Evolutionary conservation across 1,284 basidiomycete genomes (phyloP).

Genomic region (Trichosporon coremiiforme): DNA sequence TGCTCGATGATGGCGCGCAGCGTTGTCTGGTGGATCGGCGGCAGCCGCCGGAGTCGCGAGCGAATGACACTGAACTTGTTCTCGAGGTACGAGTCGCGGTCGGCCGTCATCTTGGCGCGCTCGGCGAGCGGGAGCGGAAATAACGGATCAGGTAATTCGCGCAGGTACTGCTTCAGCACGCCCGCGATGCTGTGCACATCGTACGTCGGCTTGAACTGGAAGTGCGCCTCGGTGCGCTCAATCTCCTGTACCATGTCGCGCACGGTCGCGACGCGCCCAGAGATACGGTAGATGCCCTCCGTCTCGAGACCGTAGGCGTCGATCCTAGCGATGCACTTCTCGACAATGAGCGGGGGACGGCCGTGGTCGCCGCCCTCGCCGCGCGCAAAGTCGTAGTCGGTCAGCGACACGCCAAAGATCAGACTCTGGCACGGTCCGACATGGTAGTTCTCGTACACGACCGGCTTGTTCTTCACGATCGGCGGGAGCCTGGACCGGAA

Average conservation of each 20-base stretch:
- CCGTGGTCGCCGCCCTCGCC: constrained; percentile 66
- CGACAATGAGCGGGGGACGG: constrained; percentile 75
- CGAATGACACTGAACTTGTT: constrained; percentile 74
- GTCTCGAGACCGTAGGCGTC: constrained; percentile 73
- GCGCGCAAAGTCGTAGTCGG: constrained; percentile 87
- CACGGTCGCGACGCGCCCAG: constrained; percentile 78
- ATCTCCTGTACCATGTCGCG: constrained; percentile 78
- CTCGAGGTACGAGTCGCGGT: constrained; percentile 68
- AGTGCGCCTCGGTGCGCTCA: constrained; percentile 84
- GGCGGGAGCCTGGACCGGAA: constrained; percentile 28
- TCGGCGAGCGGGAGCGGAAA: constrained; percentile 83
- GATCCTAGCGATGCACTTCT: constrained; percentile 80
- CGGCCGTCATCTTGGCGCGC: constrained; percentile 77
- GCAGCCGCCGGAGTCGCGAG: constrained; percentile 78
- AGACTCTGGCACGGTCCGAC: constrained; percentile 77
- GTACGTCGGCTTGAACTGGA: constrained; percentile 74
- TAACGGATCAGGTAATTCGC: constrained; percentile 90
- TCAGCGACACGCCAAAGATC: constrained; percentile 87
- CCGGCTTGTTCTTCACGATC: constrained; percentile 26
- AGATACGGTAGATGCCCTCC: constrained; percentile 69
- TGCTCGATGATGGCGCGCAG: constrained; percentile 86
- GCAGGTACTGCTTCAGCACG: constrained; percentile 81
- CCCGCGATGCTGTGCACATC: constrained; percentile 89
- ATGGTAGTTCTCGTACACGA: constrained; percentile 55
- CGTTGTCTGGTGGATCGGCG: constrained; percentile 84